These are phyloP conservation scores for Capsicum baccatum DNA, from an alignment of 257 asterid species.

Conservation along the genomic window DNA sequence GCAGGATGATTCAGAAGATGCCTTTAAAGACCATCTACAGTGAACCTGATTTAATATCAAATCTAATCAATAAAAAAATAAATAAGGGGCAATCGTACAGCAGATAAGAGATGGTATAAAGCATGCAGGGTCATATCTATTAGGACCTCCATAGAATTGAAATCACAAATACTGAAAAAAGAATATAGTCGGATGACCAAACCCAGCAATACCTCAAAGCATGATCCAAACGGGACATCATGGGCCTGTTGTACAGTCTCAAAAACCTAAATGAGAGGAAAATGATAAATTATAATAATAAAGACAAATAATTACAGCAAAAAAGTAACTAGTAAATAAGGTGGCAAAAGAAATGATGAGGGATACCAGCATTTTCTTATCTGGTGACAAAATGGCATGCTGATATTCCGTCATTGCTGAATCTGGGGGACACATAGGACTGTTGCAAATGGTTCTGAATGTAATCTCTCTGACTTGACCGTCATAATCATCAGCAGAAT, in stretches of 20 bases:
- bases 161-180: slow-evolving; percentile 15
- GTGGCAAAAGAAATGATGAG: slow-evolving; percentile 20
- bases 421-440: slow-evolving; percentile 97
- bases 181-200: neutral
- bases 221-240: slow-evolving; percentile 95
- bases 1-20: slow-evolving; percentile 68
- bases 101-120: neutral
- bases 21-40: slow-evolving; percentile 71
- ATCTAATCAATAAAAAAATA: neutral
- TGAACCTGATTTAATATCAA: slow-evolving; percentile 66
- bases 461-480: slow-evolving; percentile 89
- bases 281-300: neutral
- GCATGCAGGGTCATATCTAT: neutral
- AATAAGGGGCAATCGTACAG: neutral
- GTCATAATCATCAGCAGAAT: slow-evolving; percentile 73
- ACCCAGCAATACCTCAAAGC: slow-evolving; percentile 70
- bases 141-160: slow-evolving; percentile 19
- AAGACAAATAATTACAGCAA: slow-evolving; percentile 10
- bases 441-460: slow-evolving; percentile 70
- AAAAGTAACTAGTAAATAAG: neutral
- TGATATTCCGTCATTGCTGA: slow-evolving; percentile 89
- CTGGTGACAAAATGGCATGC: slow-evolving; percentile 66
- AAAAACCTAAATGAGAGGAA: slow-evolving; percentile 58
- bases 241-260: slow-evolving; percentile 91
- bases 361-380: slow-evolving; percentile 71